Evolutionary conservation across 164 flowering plant species (phyloP), one percentile per base, ranked within the genome.

Genomic region (Protea cynaroides): DNA sequence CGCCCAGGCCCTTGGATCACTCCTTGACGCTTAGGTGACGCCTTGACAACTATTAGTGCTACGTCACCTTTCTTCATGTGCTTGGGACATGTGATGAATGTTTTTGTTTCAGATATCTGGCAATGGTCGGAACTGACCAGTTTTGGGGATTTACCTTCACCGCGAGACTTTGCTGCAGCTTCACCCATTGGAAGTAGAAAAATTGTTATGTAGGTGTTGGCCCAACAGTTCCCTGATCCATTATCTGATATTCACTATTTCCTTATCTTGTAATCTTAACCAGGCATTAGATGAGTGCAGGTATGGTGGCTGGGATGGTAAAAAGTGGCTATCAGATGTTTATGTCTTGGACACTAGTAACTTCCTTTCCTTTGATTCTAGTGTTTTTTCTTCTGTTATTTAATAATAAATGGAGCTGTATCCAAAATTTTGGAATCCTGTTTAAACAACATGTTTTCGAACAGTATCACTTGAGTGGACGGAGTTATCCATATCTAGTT

Each of bases 241-340:
- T 22, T 36, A 23, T 34, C 50, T 72, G 24, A 29, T 44, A 4
- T 34, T 11, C 25, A 25, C 18, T 52, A 18, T 69, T 19, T 53
- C 55, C 19, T 2, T 60, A 15, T 62, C 9, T 62, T 52, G 63
- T 59, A 25, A 49, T 53, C 49, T 67, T 43, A 14, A 59, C n/a
- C n/a, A 49, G 18, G 65, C 44, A 43, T 38, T 25, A 19, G 21
- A 15, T 69, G 62, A 29, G 18, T 80, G 75, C 82, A 95, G 97
- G 94, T 84, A 78, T 83, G 99, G 99, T 68, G 99, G 99, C 21
- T 92, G 94, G 94, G 99, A 95, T 84, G 97, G 97, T 69, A 89
- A 86, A 74, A 95, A 85, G 81, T 95, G 99, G 97, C 72, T 95
- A 72, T 83, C 99, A 60, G 99, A 95, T 81, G 96, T 95, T 19